A percentile compares a stretch with the other conserved stretches of the same genome.
Evolutionary conservation across 352 stramenopile species (phyloP).

Genomic region (Globisporangium camurandrum): DNA sequence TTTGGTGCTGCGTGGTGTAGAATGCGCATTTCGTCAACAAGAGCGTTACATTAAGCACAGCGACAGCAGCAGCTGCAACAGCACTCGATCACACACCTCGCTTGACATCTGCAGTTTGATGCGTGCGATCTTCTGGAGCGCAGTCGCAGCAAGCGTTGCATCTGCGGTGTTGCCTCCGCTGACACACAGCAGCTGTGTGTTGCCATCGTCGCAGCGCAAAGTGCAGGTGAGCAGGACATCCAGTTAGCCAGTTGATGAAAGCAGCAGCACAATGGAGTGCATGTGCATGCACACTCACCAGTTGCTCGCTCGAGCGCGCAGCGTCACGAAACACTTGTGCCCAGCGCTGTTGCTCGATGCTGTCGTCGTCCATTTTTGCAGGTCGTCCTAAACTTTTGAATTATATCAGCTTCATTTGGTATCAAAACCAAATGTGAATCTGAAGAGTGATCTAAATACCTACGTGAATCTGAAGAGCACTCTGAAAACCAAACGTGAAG

Average conservation of each 20-base stretch:
- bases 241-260: not conserved
- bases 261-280: no score
- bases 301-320: slow-evolving; percentile 27
- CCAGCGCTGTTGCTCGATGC: slow-evolving; percentile 5
- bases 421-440: not conserved
- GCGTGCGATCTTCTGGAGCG: slow-evolving; percentile 33
- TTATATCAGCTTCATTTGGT: no score
- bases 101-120: slow-evolving; percentile 48
- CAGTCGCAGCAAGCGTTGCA: slow-evolving; percentile 16
- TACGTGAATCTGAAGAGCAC: no score
- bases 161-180: slow-evolving; percentile 23
- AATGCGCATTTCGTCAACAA: no score
- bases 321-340: slow-evolving; percentile 15
- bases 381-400: no score
- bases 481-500: no score
- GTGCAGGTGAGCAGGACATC: not conserved
- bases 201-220: not conserved
- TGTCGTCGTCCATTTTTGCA: no score
- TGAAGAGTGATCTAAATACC: no score
- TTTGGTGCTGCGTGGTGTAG: slow-evolving; percentile 24
- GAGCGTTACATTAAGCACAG: not conserved
- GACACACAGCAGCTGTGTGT: slow-evolving; percentile 37
- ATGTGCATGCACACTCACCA: slow-evolving; percentile 20
- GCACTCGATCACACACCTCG: slow-evolving; percentile 14
- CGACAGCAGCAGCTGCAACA: not conserved